Percentiles rank a stretch among this genome's conserved stretches.
phyloP scores from a whole-genome alignment of 495 filamentous ascomycete genomes.

The Trypethelium eluteriae region DNA sequence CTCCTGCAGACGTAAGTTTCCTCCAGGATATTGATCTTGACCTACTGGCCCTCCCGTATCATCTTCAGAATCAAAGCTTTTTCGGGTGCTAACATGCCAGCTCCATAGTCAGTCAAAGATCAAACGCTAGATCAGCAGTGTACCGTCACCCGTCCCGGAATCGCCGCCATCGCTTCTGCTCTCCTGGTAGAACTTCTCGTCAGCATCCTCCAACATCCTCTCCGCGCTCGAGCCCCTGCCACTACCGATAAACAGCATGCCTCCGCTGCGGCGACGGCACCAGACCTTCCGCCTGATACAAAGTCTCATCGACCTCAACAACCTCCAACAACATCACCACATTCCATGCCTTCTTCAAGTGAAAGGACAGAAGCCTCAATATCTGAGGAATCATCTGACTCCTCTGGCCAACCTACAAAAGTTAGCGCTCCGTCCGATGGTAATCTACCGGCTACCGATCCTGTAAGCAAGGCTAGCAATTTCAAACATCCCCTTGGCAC shows the following conservation, averaged over 20 bases:
- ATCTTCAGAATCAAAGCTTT: neutral
- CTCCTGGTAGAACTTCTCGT: constrained; percentile 86
- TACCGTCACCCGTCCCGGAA: constrained; percentile 88
- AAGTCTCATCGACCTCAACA: constrained; percentile 1
- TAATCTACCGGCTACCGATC: constrained; percentile 25
- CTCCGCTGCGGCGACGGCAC: constrained; percentile 14
- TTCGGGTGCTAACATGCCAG: neutral
- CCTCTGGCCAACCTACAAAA: constrained; percentile 13
- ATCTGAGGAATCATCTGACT: neutral
- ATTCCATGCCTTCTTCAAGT: neutral
- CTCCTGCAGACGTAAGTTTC: constrained; percentile 76
- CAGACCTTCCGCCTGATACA: neutral
- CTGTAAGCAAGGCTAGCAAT: constrained; percentile 8
- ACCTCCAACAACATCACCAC: neutral
- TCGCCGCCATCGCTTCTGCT: constrained; percentile 85
- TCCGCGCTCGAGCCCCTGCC: constrained; percentile 52
- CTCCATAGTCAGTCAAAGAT: constrained; percentile 73
- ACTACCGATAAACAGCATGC: constrained; percentile 13
- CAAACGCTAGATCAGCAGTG: constrained; percentile 96
- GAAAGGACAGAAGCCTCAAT: neutral
- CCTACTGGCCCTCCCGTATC: neutral
- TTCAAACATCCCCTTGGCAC: constrained; percentile 68
- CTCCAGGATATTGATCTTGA: neutral
- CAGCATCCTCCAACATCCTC: constrained; percentile 78
- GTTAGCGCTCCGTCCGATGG: constrained; percentile 24